Conservation (phyloP, 352 stramenopile species). For the Lagenidium giganteum region DNA sequence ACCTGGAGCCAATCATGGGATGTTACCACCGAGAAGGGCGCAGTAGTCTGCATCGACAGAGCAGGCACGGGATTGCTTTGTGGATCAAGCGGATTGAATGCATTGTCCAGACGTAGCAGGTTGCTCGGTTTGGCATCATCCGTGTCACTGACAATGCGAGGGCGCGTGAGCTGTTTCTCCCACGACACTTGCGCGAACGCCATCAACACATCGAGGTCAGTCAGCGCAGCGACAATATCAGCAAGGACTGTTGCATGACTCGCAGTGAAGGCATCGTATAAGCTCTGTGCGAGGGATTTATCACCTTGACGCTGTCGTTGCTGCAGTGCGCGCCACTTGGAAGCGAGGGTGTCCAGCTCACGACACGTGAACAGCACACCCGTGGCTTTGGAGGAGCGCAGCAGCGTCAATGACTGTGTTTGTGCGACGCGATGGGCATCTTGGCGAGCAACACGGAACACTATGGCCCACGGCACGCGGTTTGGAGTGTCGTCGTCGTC, state of each 20-base stretch:
- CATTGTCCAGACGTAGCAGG: not conserved
- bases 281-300: slow-evolving; percentile 13
- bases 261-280: slow-evolving; percentile 10
- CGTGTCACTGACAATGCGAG: not conserved
- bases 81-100: slow-evolving; percentile 4
- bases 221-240: slow-evolving; percentile 5
- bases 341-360: slow-evolving; percentile 25
- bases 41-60: slow-evolving; percentile 1
- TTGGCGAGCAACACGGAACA: slow-evolving; percentile 36
- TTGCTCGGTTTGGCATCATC: not conserved
- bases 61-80: slow-evolving; percentile 3
- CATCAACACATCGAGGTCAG: slow-evolving; percentile 31
- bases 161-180: slow-evolving; percentile 22
- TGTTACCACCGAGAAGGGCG: no score
- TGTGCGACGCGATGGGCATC: slow-evolving; percentile 39
- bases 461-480: slow-evolving; percentile 6
- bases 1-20: no score
- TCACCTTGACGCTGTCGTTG: slow-evolving; percentile 16
- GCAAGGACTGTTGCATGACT: not conserved
- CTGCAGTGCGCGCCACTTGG: slow-evolving; percentile 25
- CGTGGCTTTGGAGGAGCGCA: slow-evolving; percentile 28
- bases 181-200: slow-evolving; percentile 29
- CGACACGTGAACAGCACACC: slow-evolving; percentile 41
- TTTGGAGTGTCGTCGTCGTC: slow-evolving; percentile 16
- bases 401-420: slow-evolving; percentile 18